Base-by-base conservation (phyloP, 2,329 filamentous ascomycete genomes). In the Colletotrichum zoysiae region DNA sequence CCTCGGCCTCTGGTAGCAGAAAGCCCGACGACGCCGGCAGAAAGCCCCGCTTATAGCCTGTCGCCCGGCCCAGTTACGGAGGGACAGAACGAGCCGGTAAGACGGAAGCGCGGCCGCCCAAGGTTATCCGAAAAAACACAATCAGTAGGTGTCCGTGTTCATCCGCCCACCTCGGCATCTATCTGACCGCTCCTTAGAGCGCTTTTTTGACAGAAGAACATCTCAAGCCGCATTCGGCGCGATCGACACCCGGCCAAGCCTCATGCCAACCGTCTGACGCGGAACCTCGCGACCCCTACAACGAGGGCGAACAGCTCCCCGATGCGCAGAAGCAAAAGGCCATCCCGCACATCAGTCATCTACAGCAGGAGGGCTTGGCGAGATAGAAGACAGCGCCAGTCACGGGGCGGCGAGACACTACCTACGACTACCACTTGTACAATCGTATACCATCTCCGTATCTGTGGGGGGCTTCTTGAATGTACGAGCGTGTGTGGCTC, bases 301-400 rank as follows among this genome's bases (percentile, higher is more conserved):
- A 42, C 33, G 67, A 66, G 35, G 46, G 40, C 33, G 61, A n/a
- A 35, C 53, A 64, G 30, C 46, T 64, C 8, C 14, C 59, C 6
- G 58, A 59, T n/a, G 38, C 61, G 7, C 67, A 71, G 16, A 71
- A 71, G 50, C 61, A 71, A 57, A 53, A 57, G 35, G 57, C 48
- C 23, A 71, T 73, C 38, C 48, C 67, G 18, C 60, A 70, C 26
- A 71, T 71, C 38, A 40, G 56, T 48, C 70, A 66, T 51, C 51
- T 71, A 44, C 70, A 68, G 46, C 70, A 62, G 48, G 67, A 73
- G 23, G 70, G 67, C 20, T 51, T 73, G 26, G 70, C 70, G 44
- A 65, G 67, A 40, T 73, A 73, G 67, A 26, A 12, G 42, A 20
- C 6, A 12, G 38, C 23, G 12, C 46, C 26, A 9, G 9, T n/a